phyloP scores from a whole-genome alignment of 2,329 filamentous ascomycete genomes.

The Pezicula radicicola region DNA sequence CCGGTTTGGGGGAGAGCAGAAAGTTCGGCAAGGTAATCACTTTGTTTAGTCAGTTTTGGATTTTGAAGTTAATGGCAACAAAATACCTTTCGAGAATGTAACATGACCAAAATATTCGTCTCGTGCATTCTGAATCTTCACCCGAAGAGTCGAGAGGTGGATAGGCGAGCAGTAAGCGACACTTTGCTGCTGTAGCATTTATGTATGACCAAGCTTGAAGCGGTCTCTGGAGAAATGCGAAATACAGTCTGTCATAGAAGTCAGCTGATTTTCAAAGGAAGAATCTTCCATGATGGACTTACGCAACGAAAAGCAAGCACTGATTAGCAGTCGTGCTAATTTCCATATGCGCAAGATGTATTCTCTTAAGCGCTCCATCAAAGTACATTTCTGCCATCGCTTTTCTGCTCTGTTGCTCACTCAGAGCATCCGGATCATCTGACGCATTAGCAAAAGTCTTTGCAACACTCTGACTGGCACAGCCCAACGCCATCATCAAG shows the following conservation, averaged over 20 bases:
- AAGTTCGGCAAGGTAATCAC: constrained; percentile 50
- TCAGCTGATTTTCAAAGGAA: not conserved
- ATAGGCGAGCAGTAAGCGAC: constrained; percentile 45
- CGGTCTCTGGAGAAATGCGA: constrained; percentile 46
- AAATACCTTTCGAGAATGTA: constrained; percentile 49
- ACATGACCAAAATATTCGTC: constrained; percentile 52
- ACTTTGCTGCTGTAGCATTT: constrained; percentile 45
- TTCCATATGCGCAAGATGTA: constrained; percentile 43
- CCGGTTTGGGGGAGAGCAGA: constrained; percentile 47
- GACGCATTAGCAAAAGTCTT: constrained; percentile 20
- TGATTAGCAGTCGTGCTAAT: constrained; percentile 44
- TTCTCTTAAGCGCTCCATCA: constrained; percentile 41
- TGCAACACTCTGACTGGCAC: constrained; percentile 37
- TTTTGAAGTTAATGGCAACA: not conserved
- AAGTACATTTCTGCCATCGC: constrained; percentile 42
- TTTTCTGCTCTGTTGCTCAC: constrained; percentile 28
- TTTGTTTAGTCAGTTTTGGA: constrained; percentile 22
- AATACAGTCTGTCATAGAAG: constrained; percentile 37
- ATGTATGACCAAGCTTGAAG: constrained; percentile 52
- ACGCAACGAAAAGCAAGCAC: constrained; percentile 49
- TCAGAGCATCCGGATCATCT: constrained; percentile 23
- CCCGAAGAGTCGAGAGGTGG: constrained; percentile 25
- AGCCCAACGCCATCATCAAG: constrained; percentile 45
- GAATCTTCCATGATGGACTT: constrained; percentile 11
- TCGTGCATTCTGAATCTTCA: constrained; percentile 44